Evolutionary conservation across 2,329 filamentous ascomycete genomes (phyloP).

Genomic region (Triangularia verruculosa): DNA sequence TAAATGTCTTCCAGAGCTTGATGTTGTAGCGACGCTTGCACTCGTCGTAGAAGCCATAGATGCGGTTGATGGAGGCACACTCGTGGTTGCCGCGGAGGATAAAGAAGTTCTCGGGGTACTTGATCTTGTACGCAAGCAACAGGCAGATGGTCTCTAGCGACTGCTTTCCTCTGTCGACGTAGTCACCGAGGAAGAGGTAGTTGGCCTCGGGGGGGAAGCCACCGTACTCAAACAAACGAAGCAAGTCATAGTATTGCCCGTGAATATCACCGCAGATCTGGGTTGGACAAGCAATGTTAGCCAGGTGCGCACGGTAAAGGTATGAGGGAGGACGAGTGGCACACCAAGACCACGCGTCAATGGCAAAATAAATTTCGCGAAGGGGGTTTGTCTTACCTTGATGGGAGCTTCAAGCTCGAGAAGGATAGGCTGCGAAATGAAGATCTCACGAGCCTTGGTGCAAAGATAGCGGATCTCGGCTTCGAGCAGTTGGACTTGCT

Average conservation of each 20-base stretch:
- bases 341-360: constrained; percentile 11
- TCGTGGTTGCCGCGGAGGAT: constrained; percentile 98
- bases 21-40: constrained; percentile 99
- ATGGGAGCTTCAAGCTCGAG: constrained; percentile 97
- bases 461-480: constrained; percentile 95
- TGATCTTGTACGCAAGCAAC: constrained; percentile 98
- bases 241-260: constrained; percentile 96
- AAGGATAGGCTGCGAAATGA: constrained; percentile 97
- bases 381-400: constrained; percentile 66
- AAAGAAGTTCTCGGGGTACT: constrained; percentile 99
- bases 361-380: neutral
- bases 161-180: constrained; percentile 98
- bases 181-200: constrained; percentile 98
- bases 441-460: constrained; percentile 98
- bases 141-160: constrained; percentile 98
- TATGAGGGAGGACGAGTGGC: neutral
- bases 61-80: constrained; percentile 97
- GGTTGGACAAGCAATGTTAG: constrained; percentile 19
- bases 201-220: constrained; percentile 98
- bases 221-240: constrained; percentile 96
- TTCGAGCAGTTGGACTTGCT: constrained; percentile 96
- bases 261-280: constrained; percentile 99
- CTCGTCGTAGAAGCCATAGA: constrained; percentile 99
- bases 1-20: constrained; percentile 99
- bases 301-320: constrained; percentile 4